Percentiles rank a stretch among this genome's conserved stretches.
These are phyloP conservation scores for Cladosporium sphaerospermum DNA, from an alignment of 2,329 filamentous ascomycete genomes.

Conservation along the genomic window DNA sequence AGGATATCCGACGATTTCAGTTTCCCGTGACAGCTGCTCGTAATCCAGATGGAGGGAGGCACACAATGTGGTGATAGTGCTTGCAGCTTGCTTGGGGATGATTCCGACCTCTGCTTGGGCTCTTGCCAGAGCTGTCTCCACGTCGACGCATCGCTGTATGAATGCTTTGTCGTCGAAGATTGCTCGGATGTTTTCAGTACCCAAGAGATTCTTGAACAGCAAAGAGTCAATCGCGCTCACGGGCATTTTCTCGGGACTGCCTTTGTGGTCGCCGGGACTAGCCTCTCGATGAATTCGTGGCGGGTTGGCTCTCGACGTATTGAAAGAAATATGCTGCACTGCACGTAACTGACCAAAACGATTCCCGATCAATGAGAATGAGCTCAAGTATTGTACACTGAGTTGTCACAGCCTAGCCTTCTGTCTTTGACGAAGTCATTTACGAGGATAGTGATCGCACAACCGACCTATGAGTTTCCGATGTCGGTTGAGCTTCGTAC, in stretches of 20 bases:
- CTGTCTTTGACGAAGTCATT: too few relatives aligned
- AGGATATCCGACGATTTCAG: conserved; percentile 29
- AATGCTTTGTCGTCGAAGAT: conserved; percentile 5
- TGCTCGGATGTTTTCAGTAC: neutral
- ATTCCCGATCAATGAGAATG: too few relatives aligned
- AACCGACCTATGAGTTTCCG: too few relatives aligned
- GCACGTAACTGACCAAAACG: neutral
- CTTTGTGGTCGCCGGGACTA: too few relatives aligned
- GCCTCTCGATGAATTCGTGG: too few relatives aligned
- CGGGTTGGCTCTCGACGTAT: too few relatives aligned
- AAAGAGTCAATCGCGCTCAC: conserved; percentile 22
- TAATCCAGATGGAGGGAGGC: too few relatives aligned
- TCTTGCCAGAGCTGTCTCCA: conserved; percentile 3
- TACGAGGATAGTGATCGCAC: too few relatives aligned
- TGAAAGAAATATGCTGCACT: too few relatives aligned
- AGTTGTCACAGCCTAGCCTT: too few relatives aligned
- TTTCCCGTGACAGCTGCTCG: conserved; percentile 13
- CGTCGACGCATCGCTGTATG: neutral
- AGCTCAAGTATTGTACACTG: too few relatives aligned
- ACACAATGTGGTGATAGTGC: conserved; percentile 15
- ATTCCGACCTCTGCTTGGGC: neutral
- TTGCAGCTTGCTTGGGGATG: conserved; percentile 22
- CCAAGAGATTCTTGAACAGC: conserved; percentile 16
- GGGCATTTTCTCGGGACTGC: conserved; percentile 13
- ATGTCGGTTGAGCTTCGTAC: too few relatives aligned